These are phyloP conservation scores for Verticillium nubilum DNA, from an alignment of 2,329 filamentous ascomycete genomes.

Conservation along the genomic window DNA sequence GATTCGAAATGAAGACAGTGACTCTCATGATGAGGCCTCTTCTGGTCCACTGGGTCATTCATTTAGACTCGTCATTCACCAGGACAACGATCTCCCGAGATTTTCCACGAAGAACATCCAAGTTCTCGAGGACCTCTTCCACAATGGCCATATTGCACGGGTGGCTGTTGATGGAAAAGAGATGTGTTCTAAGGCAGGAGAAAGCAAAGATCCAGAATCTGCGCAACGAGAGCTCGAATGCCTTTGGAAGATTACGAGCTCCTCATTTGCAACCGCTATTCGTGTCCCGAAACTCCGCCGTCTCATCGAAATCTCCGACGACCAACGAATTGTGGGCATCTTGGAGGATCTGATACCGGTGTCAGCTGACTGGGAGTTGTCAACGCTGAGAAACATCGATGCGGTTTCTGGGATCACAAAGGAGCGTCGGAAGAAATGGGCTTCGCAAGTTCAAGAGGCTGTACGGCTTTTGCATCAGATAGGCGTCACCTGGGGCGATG, in stretches of 20 bases:
- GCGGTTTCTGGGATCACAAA: not conserved
- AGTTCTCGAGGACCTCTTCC: conserved; percentile 9
- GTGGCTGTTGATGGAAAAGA: conserved; percentile 10
- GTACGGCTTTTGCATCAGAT: not conserved
- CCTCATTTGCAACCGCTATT: conserved; percentile 3
- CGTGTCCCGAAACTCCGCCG: conserved; percentile 13
- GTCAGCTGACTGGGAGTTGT: not conserved
- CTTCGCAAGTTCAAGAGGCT: not conserved
- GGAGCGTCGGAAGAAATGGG: not conserved
- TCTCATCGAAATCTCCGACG: no score
- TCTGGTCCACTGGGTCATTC: not conserved
- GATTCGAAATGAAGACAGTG: not conserved
- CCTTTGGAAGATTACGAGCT: conserved; percentile 10
- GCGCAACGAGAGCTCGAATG: conserved; percentile 6
- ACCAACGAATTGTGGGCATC: conserved; percentile 9
- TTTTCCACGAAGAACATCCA: conserved; percentile 11
- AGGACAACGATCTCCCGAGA: conserved; percentile 4
- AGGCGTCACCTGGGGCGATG: not conserved
- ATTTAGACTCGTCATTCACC: not conserved
- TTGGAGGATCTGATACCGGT: conserved; percentile 10
- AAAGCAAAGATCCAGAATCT: no score
- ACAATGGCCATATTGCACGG: conserved; percentile 11
- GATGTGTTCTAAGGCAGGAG: conserved; percentile 8
- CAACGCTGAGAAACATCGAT: not conserved
- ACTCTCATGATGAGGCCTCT: not conserved